Conservation (phyloP, 2,329 filamentous ascomycete genomes). For the Aureobasidium melanogenum region DNA sequence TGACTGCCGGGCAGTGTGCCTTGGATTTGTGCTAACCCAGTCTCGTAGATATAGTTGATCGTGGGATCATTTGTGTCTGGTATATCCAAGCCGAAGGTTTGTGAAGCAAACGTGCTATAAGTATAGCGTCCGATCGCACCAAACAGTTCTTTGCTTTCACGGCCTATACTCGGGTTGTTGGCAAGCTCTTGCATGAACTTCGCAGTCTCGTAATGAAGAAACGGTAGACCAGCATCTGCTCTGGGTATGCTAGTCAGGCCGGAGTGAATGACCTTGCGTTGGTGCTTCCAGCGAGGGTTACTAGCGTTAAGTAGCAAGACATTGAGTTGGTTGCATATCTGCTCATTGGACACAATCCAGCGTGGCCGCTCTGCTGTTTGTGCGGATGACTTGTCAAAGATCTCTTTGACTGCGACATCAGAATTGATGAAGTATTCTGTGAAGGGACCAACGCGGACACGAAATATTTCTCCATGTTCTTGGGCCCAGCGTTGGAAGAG, state of each 20-base stretch:
- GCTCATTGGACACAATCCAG: conserved; percentile 13
- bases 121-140: conserved; percentile 3
- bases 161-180: conserved; percentile 1
- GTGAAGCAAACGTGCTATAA: conserved; percentile 10
- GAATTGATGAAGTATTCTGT: conserved; percentile 2
- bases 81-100: conserved; percentile 10
- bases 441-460: conserved; percentile 7
- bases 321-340: conserved; percentile 13
- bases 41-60: conserved; percentile 11
- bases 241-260: conserved; percentile 11
- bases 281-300: conserved; percentile 12
- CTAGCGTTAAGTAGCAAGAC: conserved; percentile 9
- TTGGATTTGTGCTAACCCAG: conserved; percentile 6
- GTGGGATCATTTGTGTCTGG: neutral
- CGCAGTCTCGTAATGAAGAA: conserved; percentile 10
- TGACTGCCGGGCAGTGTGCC: conserved; percentile 7
- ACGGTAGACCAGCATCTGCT: conserved; percentile 7
- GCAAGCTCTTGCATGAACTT: conserved; percentile 8
- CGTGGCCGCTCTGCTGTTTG: conserved; percentile 10
- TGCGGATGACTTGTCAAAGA: conserved; percentile 6
- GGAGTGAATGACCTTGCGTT: conserved; percentile 8
- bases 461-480: conserved; percentile 9
- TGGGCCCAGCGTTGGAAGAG: conserved; percentile 4
- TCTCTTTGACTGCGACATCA: conserved; percentile 7
- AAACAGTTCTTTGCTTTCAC: conserved; percentile 1